Base-by-base conservation (phyloP, 2,329 filamentous ascomycete species). In the Apiospora hydei region DNA sequence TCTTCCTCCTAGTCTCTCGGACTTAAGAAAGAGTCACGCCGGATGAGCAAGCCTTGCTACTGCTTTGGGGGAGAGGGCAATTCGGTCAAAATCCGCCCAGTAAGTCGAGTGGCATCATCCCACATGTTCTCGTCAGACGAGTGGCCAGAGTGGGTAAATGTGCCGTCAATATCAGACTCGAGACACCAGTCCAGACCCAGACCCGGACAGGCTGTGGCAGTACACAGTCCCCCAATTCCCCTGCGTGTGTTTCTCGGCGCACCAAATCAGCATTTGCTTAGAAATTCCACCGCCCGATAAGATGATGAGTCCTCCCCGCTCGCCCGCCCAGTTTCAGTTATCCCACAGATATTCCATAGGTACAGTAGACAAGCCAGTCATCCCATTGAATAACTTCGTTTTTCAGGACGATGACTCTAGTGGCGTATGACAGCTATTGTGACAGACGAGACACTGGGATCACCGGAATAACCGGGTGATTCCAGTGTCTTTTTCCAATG, bases 181-280 rank as follows among this genome's bases (percentile, higher is more conserved):
- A 64, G 57, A 64, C 57, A 64, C 57, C 57, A 64, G 57, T 64
- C 57, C 57, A 64, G 57, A 21, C 57, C 57, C 57, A 64, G 57
- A 21, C 57, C 57, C 30, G 34, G n/a, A 41, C 21, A 5, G 57
- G 57, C 57, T 34, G 57, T 64, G 34, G 57, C 57, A 41, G 57
- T 64, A 41, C 18, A 24, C 16, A 61, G 53, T 38, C 21, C 30
- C 53, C n/a, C n/a, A n/a, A n/a, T n/a, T n/a, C n/a, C 26, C 26
- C 21, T 64, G 34, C 34, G 34, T n/a, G 38, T 41, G n/a, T 41
- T 41, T 64, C n/a, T 11, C 30, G 18, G 34, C 57, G 57, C 57
- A 64, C 57, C 57, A 41, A 64, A 41, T 64, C 30, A 34, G 34
- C 57, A 64, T 64, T 64, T 64, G 57, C 57, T 64, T 64, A 64